phyloP scores from a whole-genome alignment of 176 grass and related monocot species.

The Musa beccarii region DNA sequence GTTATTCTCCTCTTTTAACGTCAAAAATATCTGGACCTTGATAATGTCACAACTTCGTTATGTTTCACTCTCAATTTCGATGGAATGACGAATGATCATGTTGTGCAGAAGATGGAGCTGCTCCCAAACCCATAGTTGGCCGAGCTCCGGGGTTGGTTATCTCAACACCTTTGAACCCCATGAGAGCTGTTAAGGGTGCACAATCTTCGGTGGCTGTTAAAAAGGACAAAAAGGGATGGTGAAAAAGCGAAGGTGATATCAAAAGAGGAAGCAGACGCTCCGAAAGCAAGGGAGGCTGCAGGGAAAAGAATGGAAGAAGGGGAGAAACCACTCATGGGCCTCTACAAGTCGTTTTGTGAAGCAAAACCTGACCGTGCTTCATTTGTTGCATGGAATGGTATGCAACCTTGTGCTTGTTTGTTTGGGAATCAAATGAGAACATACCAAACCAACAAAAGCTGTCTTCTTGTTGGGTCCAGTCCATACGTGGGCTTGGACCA shows the following conservation, averaged over 20 bases:
- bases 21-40: neutral
- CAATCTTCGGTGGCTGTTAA: constrained; percentile 39
- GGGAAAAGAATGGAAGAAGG: constrained; percentile 70
- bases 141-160: constrained; percentile 55
- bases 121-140: constrained; percentile 34
- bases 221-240: constrained; percentile 65
- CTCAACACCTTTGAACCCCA: constrained; percentile 58
- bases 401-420: neutral
- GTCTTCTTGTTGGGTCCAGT: too few species aligned
- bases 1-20: neutral
- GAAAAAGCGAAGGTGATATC: constrained; percentile 49
- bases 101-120: neutral
- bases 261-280: constrained; percentile 73
- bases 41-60: neutral
- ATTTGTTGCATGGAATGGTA: neutral
- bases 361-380: neutral
- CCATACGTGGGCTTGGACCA: too few species aligned
- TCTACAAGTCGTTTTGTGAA: constrained; percentile 29
- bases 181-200: constrained; percentile 48
- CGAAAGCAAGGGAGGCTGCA: constrained; percentile 66
- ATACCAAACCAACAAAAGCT: neutral
- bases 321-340: constrained; percentile 79
- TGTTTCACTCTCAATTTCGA: neutral
- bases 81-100: neutral
- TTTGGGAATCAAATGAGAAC: neutral